Evolutionary conservation across 2,329 filamentous ascomycete genomes (phyloP).

Genomic region (Fusarium sublunatum): DNA sequence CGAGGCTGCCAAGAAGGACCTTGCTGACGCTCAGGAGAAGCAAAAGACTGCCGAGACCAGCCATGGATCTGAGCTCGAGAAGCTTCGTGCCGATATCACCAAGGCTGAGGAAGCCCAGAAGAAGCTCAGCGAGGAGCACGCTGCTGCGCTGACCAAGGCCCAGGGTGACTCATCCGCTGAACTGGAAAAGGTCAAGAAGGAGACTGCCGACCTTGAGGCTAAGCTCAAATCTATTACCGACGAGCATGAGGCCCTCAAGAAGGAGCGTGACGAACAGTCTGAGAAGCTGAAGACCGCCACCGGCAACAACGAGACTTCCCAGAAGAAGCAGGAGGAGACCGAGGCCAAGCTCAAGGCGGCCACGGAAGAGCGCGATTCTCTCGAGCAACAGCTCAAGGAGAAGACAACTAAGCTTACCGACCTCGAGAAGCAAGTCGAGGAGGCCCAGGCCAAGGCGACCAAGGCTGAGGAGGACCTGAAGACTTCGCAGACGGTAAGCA

Average conservation of each 20-base stretch:
- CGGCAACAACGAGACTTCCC: constrained; percentile 27
- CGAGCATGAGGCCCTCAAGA: constrained; percentile 38
- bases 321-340: constrained; percentile 40
- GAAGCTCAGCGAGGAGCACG: constrained; percentile 42
- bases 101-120: constrained; percentile 40
- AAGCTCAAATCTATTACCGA: constrained; percentile 44
- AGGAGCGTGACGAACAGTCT: constrained; percentile 36
- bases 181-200: constrained; percentile 32
- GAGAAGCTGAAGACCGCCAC: constrained; percentile 39
- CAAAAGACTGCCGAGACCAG: constrained; percentile 35
- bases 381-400: constrained; percentile 49
- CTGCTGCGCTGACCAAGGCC: constrained; percentile 35
- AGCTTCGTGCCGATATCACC: constrained; percentile 3
- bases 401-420: constrained; percentile 45
- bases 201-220: constrained; percentile 39
- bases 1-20: constrained; percentile 49
- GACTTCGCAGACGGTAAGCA: constrained; percentile 48
- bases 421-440: constrained; percentile 49
- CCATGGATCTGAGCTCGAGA: constrained; percentile 32
- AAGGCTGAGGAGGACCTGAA: constrained; percentile 54
- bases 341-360: constrained; percentile 44
- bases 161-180: constrained; percentile 43
- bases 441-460: constrained; percentile 52
- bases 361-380: constrained; percentile 44
- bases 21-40: constrained; percentile 40